Evolutionary conservation across 1,284 basidiomycete genomes (phyloP), one percentile per base, ranked within the genome.

Genomic region (Apiotrichum akiyoshidainum): DNA sequence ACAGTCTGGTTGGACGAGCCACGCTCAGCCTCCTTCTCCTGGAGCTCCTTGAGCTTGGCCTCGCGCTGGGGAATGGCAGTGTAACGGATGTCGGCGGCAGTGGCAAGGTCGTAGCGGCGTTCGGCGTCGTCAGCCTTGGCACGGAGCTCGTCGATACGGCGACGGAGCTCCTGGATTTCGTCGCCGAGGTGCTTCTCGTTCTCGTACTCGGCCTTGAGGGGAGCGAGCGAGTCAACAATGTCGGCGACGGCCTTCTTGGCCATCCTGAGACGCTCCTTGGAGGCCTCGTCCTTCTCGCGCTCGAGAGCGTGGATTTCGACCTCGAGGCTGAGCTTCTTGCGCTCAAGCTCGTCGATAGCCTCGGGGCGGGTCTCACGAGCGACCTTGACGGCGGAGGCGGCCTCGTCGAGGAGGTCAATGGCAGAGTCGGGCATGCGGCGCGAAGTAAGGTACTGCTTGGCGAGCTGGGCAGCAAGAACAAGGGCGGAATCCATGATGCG

Each of bases 251-350:
- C 84, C 76, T 90, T 92, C 67, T 85, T 85, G 22, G 91, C 89
- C 17, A 81, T 70, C 45, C 83, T 83, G n/a, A 98, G 83, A 41
- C 92, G 86, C 66, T 93, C 91, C 78, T 92, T 92, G 69, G 90
- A 92, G 2, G 88, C 88, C 13, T 86, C 79, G 66, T 99, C 95
- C 79, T 95, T 96, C 75, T 94, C 91, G 62, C 92, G 84, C 77
- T 97, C 89, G 52, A 98, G 81, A 10, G 95, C 96, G 73, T 97
- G 93, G 34, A 97, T 89, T 74, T 97, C 95, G 41, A 99, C 89
- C 75, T 98, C 90, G 49, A 99, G 83, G 71, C 96, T 90, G 46
- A 99, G 85, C 76, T 92, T 93, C 59, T 84, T 85, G 37, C 93
- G 86, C 74, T 97, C 91, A n/a, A 99, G 83, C 68, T 88, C 87